A percentile compares a stretch with the other conserved stretches of the same genome.
phyloP scores from a whole-genome alignment of 23 red algal genomes.

The Gracilariopsis chorda region DNA sequence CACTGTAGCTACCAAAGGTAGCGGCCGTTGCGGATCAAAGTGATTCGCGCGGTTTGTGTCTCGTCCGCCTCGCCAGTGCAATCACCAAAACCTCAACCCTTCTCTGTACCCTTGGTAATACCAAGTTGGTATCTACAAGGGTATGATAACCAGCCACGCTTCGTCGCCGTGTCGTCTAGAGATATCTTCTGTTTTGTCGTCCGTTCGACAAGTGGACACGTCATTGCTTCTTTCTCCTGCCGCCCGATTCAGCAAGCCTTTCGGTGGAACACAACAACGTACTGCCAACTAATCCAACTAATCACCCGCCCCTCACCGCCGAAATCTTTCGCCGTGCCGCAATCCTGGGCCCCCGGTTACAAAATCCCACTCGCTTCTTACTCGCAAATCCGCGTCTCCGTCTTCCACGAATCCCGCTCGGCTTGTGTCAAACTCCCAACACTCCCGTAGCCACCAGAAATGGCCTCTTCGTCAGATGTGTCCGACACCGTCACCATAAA shows the following conservation, averaged over 20 bases:
- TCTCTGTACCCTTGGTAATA: too few relatives aligned
- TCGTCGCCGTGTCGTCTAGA: background rate
- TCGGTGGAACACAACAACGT: background rate
- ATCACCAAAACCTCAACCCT: too few relatives aligned
- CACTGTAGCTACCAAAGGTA: too few relatives aligned
- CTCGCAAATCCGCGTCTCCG: too few relatives aligned
- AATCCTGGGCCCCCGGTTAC: background rate
- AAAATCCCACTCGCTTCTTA: too few relatives aligned
- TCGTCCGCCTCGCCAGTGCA: too few relatives aligned
- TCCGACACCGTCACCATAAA: slow-evolving; percentile 53
- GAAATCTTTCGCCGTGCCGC: background rate
- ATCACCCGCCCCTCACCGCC: background rate
- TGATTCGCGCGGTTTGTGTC: too few relatives aligned
- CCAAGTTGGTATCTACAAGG: too few relatives aligned
- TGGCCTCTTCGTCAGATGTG: background rate
- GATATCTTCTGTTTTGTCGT: background rate
- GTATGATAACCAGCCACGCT: too few relatives aligned
- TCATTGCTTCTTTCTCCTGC: background rate
- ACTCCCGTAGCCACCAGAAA: background rate
- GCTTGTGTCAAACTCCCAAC: background rate
- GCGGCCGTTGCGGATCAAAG: too few relatives aligned
- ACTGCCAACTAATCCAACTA: background rate
- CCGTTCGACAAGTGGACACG: slow-evolving; percentile 10
- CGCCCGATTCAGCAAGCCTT: too few relatives aligned
- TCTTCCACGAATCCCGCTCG: too few relatives aligned